Evolutionary conservation across 768 basidiomycete genomes (phyloP), one percentile per base, ranked within the genome.

Genomic region (Mycena sanguinolenta): DNA sequence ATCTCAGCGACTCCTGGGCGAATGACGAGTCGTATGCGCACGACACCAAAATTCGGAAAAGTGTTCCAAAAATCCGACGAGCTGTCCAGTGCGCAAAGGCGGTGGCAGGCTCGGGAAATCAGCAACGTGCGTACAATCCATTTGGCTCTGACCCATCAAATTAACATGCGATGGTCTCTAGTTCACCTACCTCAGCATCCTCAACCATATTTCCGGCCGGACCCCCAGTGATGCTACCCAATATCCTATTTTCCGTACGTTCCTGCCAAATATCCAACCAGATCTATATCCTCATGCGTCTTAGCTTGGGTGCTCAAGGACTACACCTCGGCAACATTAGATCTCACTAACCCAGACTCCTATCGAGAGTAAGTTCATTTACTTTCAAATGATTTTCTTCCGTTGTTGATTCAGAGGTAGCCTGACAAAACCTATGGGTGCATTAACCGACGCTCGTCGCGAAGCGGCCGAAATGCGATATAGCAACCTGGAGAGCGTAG

Each of bases 171-270:
- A 61, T 27, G 34, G 61, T 16, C 53, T 65, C 34, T 65, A 97
- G 95, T 97, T 95, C 78, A 92, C 94, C 1, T 97, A 97, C 79
- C 81, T 97, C 58, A 92, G 93, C 70, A 89, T 98, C 64, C 82
- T 98, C 63, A 98, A 98, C 74, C 95, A 97, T 78, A 88, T 95
- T 25, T 97, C 96, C 4, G 96, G 96, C 50, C 88, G 96, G 25
- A 98, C 96, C 4, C 95, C 96, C 1, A 95, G 92, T 76, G 96
- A 98, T 82, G 95, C 96, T 13, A 97, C 97, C 0, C 95, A 97
- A 74, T 98, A 96, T 80, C 96, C 96, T 0, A 90, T 97, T 10
- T 96, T 95, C 72, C 94, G 94, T 95, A 75, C 58, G 92, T 80
- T 13, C 17, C 16, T 27, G 3, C 16, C 3, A 39, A n/a, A 59